Conservation (phyloP, 169 alveolate genomes). For the Eimeria necatrix region DNA sequence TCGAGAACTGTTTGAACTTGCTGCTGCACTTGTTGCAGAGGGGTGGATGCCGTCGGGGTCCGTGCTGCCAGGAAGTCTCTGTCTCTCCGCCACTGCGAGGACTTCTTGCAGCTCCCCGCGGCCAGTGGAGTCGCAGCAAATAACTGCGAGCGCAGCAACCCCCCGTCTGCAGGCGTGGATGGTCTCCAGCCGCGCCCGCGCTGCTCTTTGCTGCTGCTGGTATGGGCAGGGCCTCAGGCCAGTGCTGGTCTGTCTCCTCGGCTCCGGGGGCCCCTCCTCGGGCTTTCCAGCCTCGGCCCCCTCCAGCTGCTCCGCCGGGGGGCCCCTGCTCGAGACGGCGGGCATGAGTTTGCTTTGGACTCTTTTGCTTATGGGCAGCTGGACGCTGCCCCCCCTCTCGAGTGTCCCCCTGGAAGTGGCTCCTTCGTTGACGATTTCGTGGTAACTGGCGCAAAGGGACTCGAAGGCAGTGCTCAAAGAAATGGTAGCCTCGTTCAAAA, state of each 20-base stretch:
- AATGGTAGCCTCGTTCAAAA: not conserved
- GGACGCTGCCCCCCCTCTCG: slow-evolving; percentile 1
- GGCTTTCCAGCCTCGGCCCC: not conserved
- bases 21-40: not conserved
- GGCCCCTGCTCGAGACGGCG: too few relatives aligned
- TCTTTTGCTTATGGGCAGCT: not conserved
- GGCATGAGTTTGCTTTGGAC: not conserved
- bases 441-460: not conserved
- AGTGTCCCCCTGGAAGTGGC: not conserved
- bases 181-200: slow-evolving; percentile 18
- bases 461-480: slow-evolving; percentile 16
- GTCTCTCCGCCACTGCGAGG: slow-evolving; percentile 30
- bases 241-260: slow-evolving; percentile 42
- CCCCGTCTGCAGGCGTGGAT: slow-evolving; percentile 37
- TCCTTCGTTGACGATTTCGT: not conserved
- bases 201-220: slow-evolving; percentile 21
- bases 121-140: slow-evolving; percentile 52
- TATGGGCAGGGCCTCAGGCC: slow-evolving; percentile 47
- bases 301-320: not conserved
- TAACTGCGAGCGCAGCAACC: slow-evolving; percentile 35
- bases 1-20: not conserved
- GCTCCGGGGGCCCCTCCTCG: not conserved
- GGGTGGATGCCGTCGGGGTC: slow-evolving; percentile 67
- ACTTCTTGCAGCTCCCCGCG: slow-evolving; percentile 55
- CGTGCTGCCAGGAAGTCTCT: not conserved